Conservation (phyloP, 2,329 filamentous ascomycete genomes). For the Pseudogymnoascus sp. region DNA sequence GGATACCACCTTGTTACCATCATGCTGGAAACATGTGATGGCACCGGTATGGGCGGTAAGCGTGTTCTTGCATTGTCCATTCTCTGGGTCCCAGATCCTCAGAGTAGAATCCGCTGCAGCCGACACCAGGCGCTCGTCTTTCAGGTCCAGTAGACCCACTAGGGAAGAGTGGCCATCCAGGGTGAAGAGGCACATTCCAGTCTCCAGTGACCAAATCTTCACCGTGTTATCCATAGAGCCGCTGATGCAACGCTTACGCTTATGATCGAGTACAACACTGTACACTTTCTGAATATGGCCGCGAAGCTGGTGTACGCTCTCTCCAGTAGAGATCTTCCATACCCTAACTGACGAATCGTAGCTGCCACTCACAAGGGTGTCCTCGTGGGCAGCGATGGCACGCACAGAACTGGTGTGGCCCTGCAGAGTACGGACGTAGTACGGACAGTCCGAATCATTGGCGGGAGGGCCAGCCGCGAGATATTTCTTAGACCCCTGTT, state of each 20-base stretch:
- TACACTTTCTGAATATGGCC: constrained; percentile 94
- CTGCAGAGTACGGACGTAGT: constrained; percentile 79
- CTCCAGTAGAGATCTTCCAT: constrained; percentile 95
- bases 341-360: constrained; percentile 94
- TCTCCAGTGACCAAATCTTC: constrained; percentile 93
- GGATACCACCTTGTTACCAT: constrained; percentile 91
- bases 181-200: constrained; percentile 75
- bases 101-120: constrained; percentile 93
- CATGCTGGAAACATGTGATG: constrained; percentile 98
- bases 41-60: constrained; percentile 91
- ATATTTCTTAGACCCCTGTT: constrained; percentile 66
- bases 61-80: constrained; percentile 79
- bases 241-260: constrained; percentile 90
- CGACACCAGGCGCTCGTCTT: constrained; percentile 83
- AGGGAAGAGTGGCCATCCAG: constrained; percentile 89
- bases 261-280: constrained; percentile 87
- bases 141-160: constrained; percentile 83
- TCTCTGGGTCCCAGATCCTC: constrained; percentile 94
- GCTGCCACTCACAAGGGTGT: constrained; percentile 93
- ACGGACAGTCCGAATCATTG: constrained; percentile 76
- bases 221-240: constrained; percentile 98
- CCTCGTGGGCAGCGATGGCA: constrained; percentile 88
- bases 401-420: constrained; percentile 92
- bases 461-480: constrained; percentile 71
- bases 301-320: constrained; percentile 72